Evolutionary conservation across 352 stramenopile species (phyloP).

Genomic region (Phytopythium helicoides): DNA sequence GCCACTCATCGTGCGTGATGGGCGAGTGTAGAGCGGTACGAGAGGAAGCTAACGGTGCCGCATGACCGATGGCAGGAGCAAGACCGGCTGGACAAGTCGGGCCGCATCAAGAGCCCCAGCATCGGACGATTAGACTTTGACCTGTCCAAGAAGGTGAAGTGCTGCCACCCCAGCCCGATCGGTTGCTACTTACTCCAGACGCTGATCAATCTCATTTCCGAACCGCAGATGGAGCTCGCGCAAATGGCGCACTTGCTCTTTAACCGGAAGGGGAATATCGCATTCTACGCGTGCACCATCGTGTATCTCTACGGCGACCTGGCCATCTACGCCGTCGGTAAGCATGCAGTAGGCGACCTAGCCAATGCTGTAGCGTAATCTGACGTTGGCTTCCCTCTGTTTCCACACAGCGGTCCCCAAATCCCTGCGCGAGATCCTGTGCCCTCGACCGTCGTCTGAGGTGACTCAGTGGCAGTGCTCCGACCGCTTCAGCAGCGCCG

Average conservation of each 20-base stretch:
- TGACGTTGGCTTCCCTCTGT: too few species aligned
- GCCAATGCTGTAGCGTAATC: background rate
- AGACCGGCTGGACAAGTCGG: conserved; percentile 48
- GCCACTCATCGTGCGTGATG: conserved; percentile 59
- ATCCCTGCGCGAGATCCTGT: conserved; percentile 82
- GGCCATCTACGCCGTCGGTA: conserved; percentile 85
- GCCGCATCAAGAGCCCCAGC: conserved; percentile 22
- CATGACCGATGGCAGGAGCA: conserved; percentile 27
- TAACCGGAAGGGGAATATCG: conserved; percentile 52
- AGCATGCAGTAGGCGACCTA: background rate
- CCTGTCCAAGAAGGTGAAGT: conserved; percentile 68
- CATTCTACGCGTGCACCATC: conserved; percentile 79
- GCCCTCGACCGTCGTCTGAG: conserved; percentile 49
- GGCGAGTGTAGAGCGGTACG: background rate
- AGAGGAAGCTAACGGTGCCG: background rate
- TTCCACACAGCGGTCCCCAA: conserved; percentile 79
- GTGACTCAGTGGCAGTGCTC: conserved; percentile 68
- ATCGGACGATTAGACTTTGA: conserved; percentile 56
- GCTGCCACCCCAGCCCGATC: too few species aligned
- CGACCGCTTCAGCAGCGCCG: conserved; percentile 63
- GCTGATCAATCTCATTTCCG: background rate
- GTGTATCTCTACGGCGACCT: conserved; percentile 88
- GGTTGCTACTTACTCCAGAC: too few species aligned
- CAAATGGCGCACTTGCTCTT: conserved; percentile 84
- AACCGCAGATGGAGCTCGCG: conserved; percentile 74